phyloP scores from a whole-genome alignment of 305 asterid species.

The Galium porrigens region DNA sequence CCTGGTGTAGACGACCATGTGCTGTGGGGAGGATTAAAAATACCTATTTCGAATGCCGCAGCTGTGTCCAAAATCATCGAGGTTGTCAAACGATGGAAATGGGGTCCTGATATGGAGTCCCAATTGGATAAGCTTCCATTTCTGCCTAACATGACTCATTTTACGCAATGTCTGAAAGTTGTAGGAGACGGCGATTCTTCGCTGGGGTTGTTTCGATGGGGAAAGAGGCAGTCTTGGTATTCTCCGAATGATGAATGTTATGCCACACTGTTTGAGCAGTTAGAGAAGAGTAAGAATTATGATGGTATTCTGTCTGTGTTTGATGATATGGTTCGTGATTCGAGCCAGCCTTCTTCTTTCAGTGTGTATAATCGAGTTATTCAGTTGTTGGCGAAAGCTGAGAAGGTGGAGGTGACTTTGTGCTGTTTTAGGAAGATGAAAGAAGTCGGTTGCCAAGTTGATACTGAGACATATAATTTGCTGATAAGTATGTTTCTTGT shows the following conservation, averaged over 20 bases:
- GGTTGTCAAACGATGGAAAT: slow-evolving; percentile 81
- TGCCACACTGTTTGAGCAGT: slow-evolving; percentile 49
- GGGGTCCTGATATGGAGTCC: slow-evolving; percentile 97
- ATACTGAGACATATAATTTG: slow-evolving; percentile 60
- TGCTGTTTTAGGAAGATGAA: slow-evolving; percentile 90
- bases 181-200: slow-evolving; percentile 59
- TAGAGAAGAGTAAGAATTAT: slow-evolving; percentile 57
- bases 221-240: slow-evolving; percentile 88
- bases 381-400: slow-evolving; percentile 74
- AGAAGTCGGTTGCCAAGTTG: slow-evolving; percentile 59
- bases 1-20: slow-evolving; percentile 82
- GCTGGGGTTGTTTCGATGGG: slow-evolving; percentile 79
- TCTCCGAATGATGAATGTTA: slow-evolving; percentile 56
- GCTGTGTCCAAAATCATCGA: slow-evolving; percentile 91
- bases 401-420: slow-evolving; percentile 79
- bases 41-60: slow-evolving; percentile 67
- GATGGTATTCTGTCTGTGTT: slow-evolving; percentile 72
- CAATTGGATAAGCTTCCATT: slow-evolving; percentile 62
- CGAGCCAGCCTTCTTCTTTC: slow-evolving; percentile 29
- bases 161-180: slow-evolving; percentile 62
- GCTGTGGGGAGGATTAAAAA: slow-evolving; percentile 68
- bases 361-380: slow-evolving; percentile 68
- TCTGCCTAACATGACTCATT: slow-evolving; percentile 34
- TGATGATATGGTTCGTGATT: slow-evolving; percentile 80
- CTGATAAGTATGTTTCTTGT: slow-evolving; percentile 64